Percentiles rank a stretch among this genome's conserved stretches.
phyloP scores from a whole-genome alignment of 768 basidiomycete species.

The Tulasnella sp. region DNA sequence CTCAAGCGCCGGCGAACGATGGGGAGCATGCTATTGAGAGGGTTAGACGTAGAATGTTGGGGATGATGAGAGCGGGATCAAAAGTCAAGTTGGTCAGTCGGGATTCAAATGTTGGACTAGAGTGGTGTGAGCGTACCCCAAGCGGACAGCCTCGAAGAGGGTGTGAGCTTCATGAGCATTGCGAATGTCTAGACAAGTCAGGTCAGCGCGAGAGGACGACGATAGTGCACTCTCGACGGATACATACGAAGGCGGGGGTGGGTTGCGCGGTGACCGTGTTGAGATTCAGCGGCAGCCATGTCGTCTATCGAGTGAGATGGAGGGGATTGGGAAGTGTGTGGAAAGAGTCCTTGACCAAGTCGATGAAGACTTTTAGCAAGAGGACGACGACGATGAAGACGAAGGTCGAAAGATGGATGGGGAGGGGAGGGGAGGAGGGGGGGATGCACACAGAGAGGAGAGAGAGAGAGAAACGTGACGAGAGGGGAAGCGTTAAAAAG shows the following conservation, averaged over 20 bases:
- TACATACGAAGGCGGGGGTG: constrained; percentile 23
- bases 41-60: neutral
- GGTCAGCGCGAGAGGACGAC: neutral
- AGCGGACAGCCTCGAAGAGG: constrained; percentile 70
- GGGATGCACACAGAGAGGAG: neutral
- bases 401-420: neutral
- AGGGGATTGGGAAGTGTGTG: neutral
- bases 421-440: neutral
- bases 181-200: constrained; percentile 53
- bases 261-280: constrained; percentile 5
- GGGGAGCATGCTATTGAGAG: constrained; percentile 50
- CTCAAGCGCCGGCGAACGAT: constrained; percentile 68
- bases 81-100: neutral
- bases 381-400: constrained; percentile 4
- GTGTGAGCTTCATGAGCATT: constrained; percentile 77
- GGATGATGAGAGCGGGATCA: neutral
- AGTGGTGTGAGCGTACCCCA: constrained; percentile 30
- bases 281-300: constrained; percentile 8
- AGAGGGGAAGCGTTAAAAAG: constrained; percentile 11
- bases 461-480: neutral
- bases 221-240: neutral
- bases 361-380: constrained; percentile 13
- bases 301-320: neutral
- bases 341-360: neutral
- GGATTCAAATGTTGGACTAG: neutral